Evolutionary conservation across 345 rosid species (phyloP), one percentile per base, ranked within the genome.

Genomic region (Kandelia obovata): DNA sequence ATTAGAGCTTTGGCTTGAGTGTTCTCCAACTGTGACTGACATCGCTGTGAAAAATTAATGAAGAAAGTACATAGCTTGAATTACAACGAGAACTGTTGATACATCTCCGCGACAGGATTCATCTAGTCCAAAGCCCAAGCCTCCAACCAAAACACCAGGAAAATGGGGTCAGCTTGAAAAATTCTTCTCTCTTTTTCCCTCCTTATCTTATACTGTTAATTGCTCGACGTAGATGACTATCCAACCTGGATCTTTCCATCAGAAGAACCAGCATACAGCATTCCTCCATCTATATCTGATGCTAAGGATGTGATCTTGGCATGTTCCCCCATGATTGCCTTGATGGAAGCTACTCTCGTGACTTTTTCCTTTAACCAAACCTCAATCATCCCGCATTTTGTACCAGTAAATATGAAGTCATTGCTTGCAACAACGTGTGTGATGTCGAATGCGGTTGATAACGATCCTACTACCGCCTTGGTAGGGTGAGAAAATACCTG

Each of bases 241-340:
- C 31, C 3, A 19, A 88, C 93, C 87, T 84, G 84, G 39, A 88
- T 80, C 80, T 78, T 84, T 49, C 91, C 94, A 39, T 86, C 89
- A 21, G 89, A 85, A 57, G 83, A 71, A 8, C 80, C 89, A 16
- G 86, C 83, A 59, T 71, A 88, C 20, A 88, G 77, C 88, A 88
- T 77, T 35, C 77, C 78, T 58, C 86, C 84, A 8, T 82, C 84
- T 13, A 4, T 30, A 43, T 86, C 89, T 0, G 84, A 39, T 1
- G 67, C 66, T 71, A 88, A 51, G 27, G 84, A 79, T 55, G 88
- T 77, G 30, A 75, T 67, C 77, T 70, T 86, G 32, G 79, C 27
- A 35, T 84, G 82, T 20, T 84, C 81, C 9, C 79, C 79, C 2
- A 60, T 61, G 6, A 61, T 59, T 46, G 68, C 46, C 67, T 78